Evolutionary conservation across 257 asterid species (phyloP), one percentile per base, ranked within the genome.

Genomic region (Sherardia arvensis): DNA sequence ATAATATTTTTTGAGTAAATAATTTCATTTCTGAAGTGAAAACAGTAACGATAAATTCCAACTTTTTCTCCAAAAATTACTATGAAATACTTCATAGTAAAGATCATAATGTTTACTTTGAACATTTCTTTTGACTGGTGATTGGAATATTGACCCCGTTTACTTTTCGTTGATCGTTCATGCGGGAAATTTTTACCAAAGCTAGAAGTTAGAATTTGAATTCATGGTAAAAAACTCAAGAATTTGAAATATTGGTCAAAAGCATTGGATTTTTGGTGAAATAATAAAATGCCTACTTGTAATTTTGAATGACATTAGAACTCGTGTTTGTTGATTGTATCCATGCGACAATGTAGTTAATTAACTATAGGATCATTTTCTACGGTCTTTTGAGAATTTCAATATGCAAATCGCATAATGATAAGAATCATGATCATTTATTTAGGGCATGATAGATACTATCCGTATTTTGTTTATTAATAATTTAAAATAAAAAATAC

Each of bases 321-420:
- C 5, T 17, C 49, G 59, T 38, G 68, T 15, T 7, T 30, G 14
- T 69, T 61, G 64, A 62, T 61, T 54, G 26, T 28, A 30, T 18
- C 66, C n/a, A 48, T 66, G 69, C 33, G 64, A 61, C 62, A 47
- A 20, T 66, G 72, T 53, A 58, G 45, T 29, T 66, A 51, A 61
- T 29, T 66, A 51, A 61, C 47, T 2, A 38, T 10, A 38, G 17
- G 57, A 72, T 66, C 69, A 53, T 56, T 43, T 12, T 14, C n/a
- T 43, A 4, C 4, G 59, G 53, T n/a, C 43, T 66, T 66, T 72
- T 56, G 30, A 54, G 55, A 43, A 40, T 61, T 72, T 61, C 68
- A 71, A 66, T 28, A 29, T 33, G 62, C 54, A 36, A 58, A 62
- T 30, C 34, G 34, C 4, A 30, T 30, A 30, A 3, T n/a, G n/a